Evolutionary conservation across 768 basidiomycete genomes (phyloP).

Genomic region (Podaxis sp.): DNA sequence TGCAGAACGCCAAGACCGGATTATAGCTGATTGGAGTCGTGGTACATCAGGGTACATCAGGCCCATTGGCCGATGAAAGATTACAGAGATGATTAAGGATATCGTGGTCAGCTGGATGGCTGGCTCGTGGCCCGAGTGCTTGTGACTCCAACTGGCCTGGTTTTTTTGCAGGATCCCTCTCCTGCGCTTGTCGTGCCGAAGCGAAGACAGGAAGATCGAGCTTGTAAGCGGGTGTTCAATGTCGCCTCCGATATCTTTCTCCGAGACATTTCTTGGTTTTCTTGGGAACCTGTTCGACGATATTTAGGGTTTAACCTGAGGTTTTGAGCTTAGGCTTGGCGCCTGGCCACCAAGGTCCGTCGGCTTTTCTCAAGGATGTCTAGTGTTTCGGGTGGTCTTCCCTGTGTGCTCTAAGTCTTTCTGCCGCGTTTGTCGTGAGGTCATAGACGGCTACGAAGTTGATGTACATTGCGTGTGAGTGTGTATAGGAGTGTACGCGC

Average conservation of each 20-base stretch:
- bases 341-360: neutral
- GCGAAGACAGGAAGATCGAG: neutral
- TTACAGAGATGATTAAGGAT: neutral
- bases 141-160: no score
- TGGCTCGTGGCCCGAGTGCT: neutral
- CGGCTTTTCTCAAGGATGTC: neutral
- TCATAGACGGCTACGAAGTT: neutral
- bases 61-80: neutral
- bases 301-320: neutral
- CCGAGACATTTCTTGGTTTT: constrained; percentile 27
- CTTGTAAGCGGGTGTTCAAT: neutral
- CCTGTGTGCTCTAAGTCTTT: neutral
- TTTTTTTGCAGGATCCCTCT: neutral
- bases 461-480: neutral
- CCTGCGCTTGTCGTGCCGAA: neutral
- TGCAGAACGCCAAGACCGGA: constrained; percentile 7
- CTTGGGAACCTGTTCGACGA: constrained; percentile 15
- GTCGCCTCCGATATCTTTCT: constrained; percentile 14
- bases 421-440: neutral
- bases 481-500: neutral
- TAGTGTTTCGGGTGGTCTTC: neutral
- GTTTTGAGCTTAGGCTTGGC: neutral
- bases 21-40: neutral
- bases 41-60: neutral
- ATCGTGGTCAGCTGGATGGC: neutral